Evolutionary conservation across 163 green algal genomes (phyloP).

Genomic region (Scenedesmus sp.): DNA sequence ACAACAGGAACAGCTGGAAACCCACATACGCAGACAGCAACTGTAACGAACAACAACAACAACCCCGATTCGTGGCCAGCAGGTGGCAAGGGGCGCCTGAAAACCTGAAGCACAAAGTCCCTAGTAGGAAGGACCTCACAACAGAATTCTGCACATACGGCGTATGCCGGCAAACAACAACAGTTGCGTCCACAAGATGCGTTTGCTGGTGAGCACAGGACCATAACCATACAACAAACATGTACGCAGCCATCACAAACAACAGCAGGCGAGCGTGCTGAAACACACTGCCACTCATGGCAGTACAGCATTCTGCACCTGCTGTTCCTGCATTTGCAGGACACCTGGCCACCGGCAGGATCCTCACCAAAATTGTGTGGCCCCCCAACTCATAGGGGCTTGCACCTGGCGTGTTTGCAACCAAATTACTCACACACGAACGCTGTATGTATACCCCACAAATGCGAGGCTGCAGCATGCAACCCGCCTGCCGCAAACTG

Average conservation of each 20-base stretch:
- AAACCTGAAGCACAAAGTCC: neutral
- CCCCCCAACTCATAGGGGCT: neutral
- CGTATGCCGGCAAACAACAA: neutral
- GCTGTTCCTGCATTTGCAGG: neutral
- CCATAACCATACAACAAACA: neutral
- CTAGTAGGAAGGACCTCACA: neutral
- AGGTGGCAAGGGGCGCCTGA: neutral
- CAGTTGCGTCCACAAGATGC: neutral
- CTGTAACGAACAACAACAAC: neutral
- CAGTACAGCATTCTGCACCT: neutral
- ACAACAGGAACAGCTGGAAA: neutral
- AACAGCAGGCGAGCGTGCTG: neutral
- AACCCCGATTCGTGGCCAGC: neutral
- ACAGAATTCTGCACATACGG: neutral
- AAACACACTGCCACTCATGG: neutral
- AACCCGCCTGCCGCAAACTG: neutral
- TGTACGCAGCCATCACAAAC: neutral
- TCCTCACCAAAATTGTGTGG: neutral
- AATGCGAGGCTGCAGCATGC: neutral
- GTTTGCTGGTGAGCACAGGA: neutral
- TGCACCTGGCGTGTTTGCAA: neutral
- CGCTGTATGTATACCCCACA: conserved; percentile 9
- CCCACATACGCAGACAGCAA: neutral
- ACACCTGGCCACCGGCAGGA: neutral
- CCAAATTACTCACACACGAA: neutral